A percentile compares a stretch with the other conserved stretches of the same genome.
Evolutionary conservation across 306 rosid genomes (phyloP).

Genomic region (Medicago ruthenica): DNA sequence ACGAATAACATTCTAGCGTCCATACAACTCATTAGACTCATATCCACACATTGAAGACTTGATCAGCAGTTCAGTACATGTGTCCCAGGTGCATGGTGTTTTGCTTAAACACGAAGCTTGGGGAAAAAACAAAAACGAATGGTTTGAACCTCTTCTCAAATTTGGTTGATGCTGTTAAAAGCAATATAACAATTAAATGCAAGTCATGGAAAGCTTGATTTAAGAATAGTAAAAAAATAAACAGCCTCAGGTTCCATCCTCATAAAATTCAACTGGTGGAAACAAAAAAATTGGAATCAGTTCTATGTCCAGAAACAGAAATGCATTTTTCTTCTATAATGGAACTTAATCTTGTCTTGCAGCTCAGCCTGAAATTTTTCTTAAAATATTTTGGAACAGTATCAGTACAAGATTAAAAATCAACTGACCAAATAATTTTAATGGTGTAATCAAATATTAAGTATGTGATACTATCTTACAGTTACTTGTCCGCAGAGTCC

Average conservation of each 20-base stretch:
- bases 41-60: constrained; percentile 7
- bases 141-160: constrained; percentile 5
- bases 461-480: constrained; percentile 11
- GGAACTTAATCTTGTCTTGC: background rate
- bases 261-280: constrained; percentile 11
- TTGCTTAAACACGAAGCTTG: background rate
- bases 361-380: constrained; percentile 25
- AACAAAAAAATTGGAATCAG: background rate
- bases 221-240: constrained; percentile 3
- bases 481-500: constrained; percentile 43
- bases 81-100: background rate
- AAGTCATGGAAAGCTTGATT: constrained; percentile 7
- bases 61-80: background rate
- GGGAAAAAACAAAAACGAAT: background rate
- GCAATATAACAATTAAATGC: constrained; percentile 1
- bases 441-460: background rate
- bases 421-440: background rate
- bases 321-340: constrained; percentile 16
- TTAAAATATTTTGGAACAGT: constrained; percentile 1
- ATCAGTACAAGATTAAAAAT: background rate
- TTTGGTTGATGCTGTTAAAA: constrained; percentile 26
- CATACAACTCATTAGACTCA: background rate
- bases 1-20: constrained; percentile 16
- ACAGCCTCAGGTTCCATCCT: constrained; percentile 14
- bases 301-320: constrained; percentile 24